Base-by-base conservation (phyloP, 768 basidiomycete genomes). In the Leccinellum albellum region DNA sequence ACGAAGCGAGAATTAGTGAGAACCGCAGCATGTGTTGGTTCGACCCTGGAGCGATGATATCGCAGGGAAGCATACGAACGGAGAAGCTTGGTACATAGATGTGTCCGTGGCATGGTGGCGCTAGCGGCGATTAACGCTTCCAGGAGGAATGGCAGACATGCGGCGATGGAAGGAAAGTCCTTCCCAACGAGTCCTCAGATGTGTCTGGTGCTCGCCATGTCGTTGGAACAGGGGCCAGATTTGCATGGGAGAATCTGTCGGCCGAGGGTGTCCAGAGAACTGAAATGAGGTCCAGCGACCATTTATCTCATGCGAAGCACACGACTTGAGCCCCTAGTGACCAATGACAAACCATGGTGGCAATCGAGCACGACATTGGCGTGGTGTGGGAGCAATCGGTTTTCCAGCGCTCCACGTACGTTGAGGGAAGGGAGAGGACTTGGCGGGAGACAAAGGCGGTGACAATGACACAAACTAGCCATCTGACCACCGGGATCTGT, bases 121-220 rank as follows among this genome's bases (percentile, higher is more conserved):
- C 70, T 17, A 54, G 61, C 56, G 60, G 69, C 61, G 69, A 72
- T 70, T 64, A 66, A 70, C 46, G 45, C 59, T 64, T 68, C 64
- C 57, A 68, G 64, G 57, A 56, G 58, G 56, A 61, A 67, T 59
- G 60, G 58, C 47, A 62, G 57, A 56, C 62, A 56, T 60, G 65
- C 66, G 61, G 64, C 56, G 56, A 58, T 57, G 63, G 62, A 61
- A 61, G 53, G 55, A 67, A 55, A 53, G 56, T 8, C 49, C 51
- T 60, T 67, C 56, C 54, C 56, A 58, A 62, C 58, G 55, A 54
- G 29, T 35, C 33, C 20, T 50, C n/a, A 13, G 17, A 29, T 31
- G 54, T 23, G 54, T 53, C 28, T 51, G 24, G 50, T 23, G 42
- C 26, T 60, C 48, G 26, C 50, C 56, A 53, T 54, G 54, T 56